A percentile compares a stretch with the other conserved stretches of the same genome.
These are phyloP conservation scores for Asterella californica DNA, from an alignment of 225 moss, liverwort and hornwort genomes.

Conservation along the genomic window DNA sequence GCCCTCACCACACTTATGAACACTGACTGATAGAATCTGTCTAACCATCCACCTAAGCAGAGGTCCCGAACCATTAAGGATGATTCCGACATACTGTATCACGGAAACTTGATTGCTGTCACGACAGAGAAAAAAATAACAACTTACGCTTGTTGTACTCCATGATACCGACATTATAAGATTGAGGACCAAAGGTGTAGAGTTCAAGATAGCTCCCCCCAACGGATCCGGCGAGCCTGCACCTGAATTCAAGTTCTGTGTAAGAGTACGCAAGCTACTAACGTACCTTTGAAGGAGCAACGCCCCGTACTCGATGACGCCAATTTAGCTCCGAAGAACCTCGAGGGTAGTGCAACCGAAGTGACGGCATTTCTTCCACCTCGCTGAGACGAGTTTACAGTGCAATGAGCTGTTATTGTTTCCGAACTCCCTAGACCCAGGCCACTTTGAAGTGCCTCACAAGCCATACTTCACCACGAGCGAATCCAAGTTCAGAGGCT, in stretches of 20 bases:
- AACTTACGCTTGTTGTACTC: background rate
- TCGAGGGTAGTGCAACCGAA: conserved; percentile 1
- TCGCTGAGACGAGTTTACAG: background rate
- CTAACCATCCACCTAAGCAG: too few relatives aligned
- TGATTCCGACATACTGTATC: too few relatives aligned
- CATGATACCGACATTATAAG: background rate
- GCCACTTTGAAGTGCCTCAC: background rate
- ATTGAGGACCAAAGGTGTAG: background rate
- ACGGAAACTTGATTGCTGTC: too few relatives aligned
- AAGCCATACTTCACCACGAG: background rate
- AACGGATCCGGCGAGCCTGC: too few relatives aligned
- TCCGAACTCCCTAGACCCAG: background rate
- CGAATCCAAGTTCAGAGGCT: background rate
- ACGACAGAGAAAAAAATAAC: background rate
- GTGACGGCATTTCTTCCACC: background rate
- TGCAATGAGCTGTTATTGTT: background rate
- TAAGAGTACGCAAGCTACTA: background rate
- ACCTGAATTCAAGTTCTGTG: background rate
- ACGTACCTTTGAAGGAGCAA: background rate
- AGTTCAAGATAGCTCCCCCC: background rate
- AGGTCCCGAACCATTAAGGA: too few relatives aligned
- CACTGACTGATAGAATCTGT: too few relatives aligned
- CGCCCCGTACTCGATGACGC: background rate
- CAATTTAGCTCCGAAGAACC: conserved; percentile 5
- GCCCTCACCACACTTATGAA: too few relatives aligned